Evolutionary conservation across 805 yeast species (phyloP).

Genomic region (Wickerhamomyces tratensis): DNA sequence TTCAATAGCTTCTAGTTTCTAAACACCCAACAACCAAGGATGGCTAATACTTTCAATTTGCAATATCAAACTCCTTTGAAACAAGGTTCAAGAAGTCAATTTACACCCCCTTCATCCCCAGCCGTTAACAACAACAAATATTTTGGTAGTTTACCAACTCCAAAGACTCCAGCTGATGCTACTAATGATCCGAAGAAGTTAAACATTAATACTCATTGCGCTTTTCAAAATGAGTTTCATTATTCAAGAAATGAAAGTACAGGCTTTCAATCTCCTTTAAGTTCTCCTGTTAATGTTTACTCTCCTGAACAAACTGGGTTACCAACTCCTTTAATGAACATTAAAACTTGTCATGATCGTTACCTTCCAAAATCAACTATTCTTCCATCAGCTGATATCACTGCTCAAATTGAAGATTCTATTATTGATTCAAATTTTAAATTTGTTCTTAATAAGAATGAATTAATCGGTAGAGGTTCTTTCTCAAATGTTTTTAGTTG

Average conservation of each 20-base stretch:
- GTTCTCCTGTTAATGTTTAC: not conserved
- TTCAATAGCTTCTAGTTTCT: too few species aligned
- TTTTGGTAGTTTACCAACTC: not conserved
- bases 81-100: not conserved
- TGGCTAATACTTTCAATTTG: too few species aligned
- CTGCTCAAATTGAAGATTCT: conserved; percentile 4
- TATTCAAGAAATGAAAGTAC: not conserved
- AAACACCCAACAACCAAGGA: too few species aligned
- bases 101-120: not conserved
- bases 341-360: not conserved
- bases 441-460: not conserved
- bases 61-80: too few species aligned
- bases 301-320: not conserved
- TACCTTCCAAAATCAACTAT: not conserved
- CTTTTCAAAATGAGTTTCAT: not conserved
- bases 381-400: not conserved
- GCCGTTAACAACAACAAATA: too few species aligned
- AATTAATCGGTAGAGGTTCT: conserved; percentile 11
- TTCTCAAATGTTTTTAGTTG: conserved; percentile 11
- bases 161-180: not conserved
- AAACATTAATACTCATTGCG: not conserved
- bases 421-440: conserved; percentile 4
- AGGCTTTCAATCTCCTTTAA: not conserved
- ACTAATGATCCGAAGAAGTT: too few species aligned
- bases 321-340: not conserved